Evolutionary conservation across 2,329 filamentous ascomycete species (phyloP).

Genomic region (Xylaria sp.): DNA sequence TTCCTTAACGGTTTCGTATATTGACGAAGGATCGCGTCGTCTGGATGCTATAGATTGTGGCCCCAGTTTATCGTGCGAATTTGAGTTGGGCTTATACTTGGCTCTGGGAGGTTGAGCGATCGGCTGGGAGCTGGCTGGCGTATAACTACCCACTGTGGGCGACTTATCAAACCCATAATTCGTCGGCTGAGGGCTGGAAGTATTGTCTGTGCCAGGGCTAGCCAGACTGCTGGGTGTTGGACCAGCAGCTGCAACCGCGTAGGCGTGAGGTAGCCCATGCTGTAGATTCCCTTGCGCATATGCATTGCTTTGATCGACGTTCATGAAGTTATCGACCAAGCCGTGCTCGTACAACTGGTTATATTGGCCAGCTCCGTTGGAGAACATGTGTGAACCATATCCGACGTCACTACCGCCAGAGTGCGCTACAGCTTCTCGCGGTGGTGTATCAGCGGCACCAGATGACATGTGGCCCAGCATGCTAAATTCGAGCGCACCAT

Average conservation of each 20-base stretch:
- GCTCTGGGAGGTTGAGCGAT: constrained; percentile 52
- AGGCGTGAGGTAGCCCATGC: constrained; percentile 71
- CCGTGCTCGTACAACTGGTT: constrained; percentile 62
- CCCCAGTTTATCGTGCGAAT: constrained; percentile 49
- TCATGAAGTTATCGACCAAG: constrained; percentile 64
- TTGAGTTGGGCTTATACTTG: constrained; percentile 57
- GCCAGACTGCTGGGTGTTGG: constrained; percentile 66
- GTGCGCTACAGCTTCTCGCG: constrained; percentile 68
- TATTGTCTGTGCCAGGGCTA: constrained; percentile 72
- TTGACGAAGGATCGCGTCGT: constrained; percentile 79
- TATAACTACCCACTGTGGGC: constrained; percentile 55
- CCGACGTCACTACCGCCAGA: constrained; percentile 52
- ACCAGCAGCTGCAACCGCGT: constrained; percentile 68
- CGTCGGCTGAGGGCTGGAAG: constrained; percentile 67
- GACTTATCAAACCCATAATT: constrained; percentile 66
- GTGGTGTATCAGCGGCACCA: constrained; percentile 82
- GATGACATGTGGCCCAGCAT: constrained; percentile 97
- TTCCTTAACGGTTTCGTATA: constrained; percentile 89
- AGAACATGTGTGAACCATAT: constrained; percentile 61
- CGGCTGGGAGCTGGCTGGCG: constrained; percentile 46
- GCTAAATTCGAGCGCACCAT: constrained; percentile 93
- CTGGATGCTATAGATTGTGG: constrained; percentile 66
- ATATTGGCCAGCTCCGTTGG: constrained; percentile 62
- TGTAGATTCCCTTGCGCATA: constrained; percentile 69
- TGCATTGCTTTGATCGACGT: constrained; percentile 61